Conservation (phyloP, 2,329 filamentous ascomycete genomes). For the Fusarium siculi region DNA sequence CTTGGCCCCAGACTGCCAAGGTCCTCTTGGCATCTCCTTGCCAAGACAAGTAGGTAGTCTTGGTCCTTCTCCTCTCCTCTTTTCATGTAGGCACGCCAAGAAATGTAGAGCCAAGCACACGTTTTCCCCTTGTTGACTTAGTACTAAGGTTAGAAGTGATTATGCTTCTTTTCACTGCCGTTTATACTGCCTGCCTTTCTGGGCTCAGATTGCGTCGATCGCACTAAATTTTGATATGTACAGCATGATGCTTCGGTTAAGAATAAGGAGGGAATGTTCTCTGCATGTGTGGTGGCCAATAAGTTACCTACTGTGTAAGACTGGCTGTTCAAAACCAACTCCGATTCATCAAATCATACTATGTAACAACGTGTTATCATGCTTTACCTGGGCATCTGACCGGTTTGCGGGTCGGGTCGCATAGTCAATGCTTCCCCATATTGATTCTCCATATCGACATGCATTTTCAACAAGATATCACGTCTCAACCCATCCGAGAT, state of each 20-base stretch:
- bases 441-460: slow-evolving; percentile 23
- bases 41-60: slow-evolving; percentile 11
- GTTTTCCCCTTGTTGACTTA: slow-evolving; percentile 25
- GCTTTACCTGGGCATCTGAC: slow-evolving; percentile 9
- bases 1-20: slow-evolving; percentile 28
- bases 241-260: background rate
- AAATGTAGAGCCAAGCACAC: slow-evolving; percentile 25
- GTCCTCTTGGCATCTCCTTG: slow-evolving; percentile 19
- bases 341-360: background rate
- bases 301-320: background rate
- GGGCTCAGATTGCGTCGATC: background rate
- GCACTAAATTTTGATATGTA: background rate
- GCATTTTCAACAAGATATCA: slow-evolving; percentile 4
- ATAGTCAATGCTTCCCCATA: background rate
- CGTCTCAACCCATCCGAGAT: slow-evolving; percentile 2
- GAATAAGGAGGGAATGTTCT: background rate
- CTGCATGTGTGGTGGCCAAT: background rate
- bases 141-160: background rate
- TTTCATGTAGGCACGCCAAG: slow-evolving; percentile 2
- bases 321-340: background rate
- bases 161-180: slow-evolving; percentile 23
- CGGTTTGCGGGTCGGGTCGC: slow-evolving; percentile 3
- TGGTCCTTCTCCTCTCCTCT: background rate
- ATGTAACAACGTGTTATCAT: slow-evolving; percentile 6
- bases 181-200: background rate